These are phyloP conservation scores for Calocybe gangraenosa DNA, from an alignment of 768 basidiomycete species.

Conservation along the genomic window DNA sequence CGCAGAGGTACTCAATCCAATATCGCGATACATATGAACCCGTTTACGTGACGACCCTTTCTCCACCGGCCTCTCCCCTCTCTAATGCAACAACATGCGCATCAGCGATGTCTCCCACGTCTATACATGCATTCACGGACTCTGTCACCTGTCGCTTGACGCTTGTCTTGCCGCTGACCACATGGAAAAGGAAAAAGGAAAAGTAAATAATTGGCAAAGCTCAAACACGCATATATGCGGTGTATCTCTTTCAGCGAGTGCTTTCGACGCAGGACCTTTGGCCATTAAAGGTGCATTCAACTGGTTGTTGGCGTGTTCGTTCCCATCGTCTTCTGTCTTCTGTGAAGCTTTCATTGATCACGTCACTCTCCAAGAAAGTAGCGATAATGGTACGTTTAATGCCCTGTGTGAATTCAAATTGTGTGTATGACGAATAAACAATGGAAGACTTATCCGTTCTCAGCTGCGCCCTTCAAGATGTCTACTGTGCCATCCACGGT, in stretches of 20 bases:
- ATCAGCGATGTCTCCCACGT: conserved; percentile 54
- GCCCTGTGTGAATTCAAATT: neutral
- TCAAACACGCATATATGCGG: conserved; percentile 18
- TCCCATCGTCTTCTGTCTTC: conserved; percentile 68
- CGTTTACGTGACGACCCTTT: conserved; percentile 50
- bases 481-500: conserved; percentile 69
- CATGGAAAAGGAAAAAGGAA: neutral
- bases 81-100: conserved; percentile 53
- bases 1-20: neutral
- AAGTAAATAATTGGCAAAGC: no score
- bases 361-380: conserved; percentile 22
- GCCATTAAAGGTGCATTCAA: conserved; percentile 35
- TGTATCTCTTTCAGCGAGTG: conserved; percentile 56
- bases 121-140: conserved; percentile 33
- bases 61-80: conserved; percentile 46
- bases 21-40: neutral
- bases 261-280: conserved; percentile 62
- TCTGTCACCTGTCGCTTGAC: conserved; percentile 16
- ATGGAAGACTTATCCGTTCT: conserved; percentile 27
- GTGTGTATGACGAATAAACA: neutral
- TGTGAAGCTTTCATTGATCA: conserved; percentile 29
- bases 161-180: conserved; percentile 19
- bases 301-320: conserved; percentile 40
- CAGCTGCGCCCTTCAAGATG: conserved; percentile 55
- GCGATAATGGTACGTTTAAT: conserved; percentile 44